Evolutionary conservation across 2,329 filamentous ascomycete species (phyloP).

Genomic region (Esteya vermicola): DNA sequence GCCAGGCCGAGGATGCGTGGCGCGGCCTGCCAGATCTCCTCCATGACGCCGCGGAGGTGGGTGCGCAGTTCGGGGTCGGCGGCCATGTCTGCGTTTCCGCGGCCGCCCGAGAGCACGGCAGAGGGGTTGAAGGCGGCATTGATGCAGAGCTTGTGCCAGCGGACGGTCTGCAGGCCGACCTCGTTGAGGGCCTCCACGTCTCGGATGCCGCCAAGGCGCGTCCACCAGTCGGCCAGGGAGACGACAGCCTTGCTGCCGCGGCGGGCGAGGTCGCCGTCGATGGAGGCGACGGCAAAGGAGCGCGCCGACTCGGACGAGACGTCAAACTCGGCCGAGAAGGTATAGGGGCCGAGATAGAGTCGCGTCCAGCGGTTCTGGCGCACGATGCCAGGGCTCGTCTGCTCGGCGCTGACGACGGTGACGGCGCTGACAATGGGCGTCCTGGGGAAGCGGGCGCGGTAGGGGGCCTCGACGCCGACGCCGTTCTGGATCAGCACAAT

Average conservation of each 20-base stretch:
- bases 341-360: conserved; percentile 54
- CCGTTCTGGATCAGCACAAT: conserved; percentile 60
- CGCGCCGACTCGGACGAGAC: neutral
- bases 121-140: conserved; percentile 64
- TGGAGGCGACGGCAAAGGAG: neutral
- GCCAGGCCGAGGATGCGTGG: conserved; percentile 47
- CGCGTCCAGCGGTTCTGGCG: conserved; percentile 62
- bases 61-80: conserved; percentile 44
- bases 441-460: conserved; percentile 43
- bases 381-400: conserved; percentile 46
- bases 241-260: conserved; percentile 27
- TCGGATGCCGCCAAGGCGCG: conserved; percentile 41
- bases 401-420: conserved; percentile 55
- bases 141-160: conserved; percentile 68
- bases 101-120: conserved; percentile 50
- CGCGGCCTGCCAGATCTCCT: conserved; percentile 51
- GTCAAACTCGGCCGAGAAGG: conserved; percentile 23
- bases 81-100: conserved; percentile 50
- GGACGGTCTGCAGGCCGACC: conserved; percentile 51
- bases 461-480: conserved; percentile 55
- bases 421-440: conserved; percentile 52
- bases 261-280: conserved; percentile 3
- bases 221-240: conserved; percentile 38
- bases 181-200: conserved; percentile 48
- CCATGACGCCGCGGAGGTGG: conserved; percentile 53